Evolutionary conservation across 2,329 filamentous ascomycete species (phyloP).

Genomic region (Stemphylium beticola): DNA sequence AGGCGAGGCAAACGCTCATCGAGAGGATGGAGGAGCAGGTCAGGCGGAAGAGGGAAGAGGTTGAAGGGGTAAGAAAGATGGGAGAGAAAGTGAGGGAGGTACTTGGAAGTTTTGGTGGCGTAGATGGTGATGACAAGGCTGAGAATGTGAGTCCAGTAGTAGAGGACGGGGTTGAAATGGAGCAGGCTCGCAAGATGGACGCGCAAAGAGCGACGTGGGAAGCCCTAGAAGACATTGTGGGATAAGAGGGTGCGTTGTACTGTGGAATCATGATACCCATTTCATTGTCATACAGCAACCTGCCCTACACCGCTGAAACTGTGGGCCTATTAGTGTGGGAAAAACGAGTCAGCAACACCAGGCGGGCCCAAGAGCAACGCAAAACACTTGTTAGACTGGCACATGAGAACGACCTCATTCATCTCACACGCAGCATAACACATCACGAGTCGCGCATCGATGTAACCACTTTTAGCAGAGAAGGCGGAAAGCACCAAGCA

Average conservation of each 20-base stretch:
- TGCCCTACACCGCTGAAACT: not conserved
- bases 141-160: constrained; percentile 12
- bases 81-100: constrained; percentile 76
- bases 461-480: not conserved
- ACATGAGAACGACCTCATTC: not conserved
- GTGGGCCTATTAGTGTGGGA: not conserved
- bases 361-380: too few relatives aligned
- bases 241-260: not conserved
- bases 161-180: constrained; percentile 15
- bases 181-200: constrained; percentile 26
- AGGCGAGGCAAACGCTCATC: constrained; percentile 87
- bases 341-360: too few relatives aligned
- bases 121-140: constrained; percentile 9
- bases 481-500: too few relatives aligned
- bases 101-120: constrained; percentile 68
- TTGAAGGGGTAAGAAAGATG: constrained; percentile 69
- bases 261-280: not conserved
- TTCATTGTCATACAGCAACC: not conserved
- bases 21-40: constrained; percentile 86
- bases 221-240: constrained; percentile 44
- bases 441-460: not conserved
- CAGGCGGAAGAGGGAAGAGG: constrained; percentile 74
- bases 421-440: not conserved
- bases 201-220: constrained; percentile 46
- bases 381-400: too few relatives aligned